Conservation (phyloP, 768 basidiomycete genomes). For the Lactarius sanguifluus region DNA sequence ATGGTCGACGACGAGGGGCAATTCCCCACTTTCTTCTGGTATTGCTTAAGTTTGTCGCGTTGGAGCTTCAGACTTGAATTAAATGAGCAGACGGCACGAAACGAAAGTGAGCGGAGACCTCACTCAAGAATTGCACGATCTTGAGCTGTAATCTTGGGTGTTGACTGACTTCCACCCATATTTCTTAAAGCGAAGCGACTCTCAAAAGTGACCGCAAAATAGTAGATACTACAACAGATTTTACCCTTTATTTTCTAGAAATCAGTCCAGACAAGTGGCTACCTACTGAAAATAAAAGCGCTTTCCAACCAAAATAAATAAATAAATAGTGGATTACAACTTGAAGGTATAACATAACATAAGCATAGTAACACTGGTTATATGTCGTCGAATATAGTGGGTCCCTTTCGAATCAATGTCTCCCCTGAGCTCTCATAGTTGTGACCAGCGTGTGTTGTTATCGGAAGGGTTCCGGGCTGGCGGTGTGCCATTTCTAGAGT, state of each 20-base stretch:
- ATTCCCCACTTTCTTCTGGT: conserved; percentile 80
- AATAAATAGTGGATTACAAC: background rate
- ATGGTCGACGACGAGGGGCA: background rate
- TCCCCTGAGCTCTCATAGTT: background rate
- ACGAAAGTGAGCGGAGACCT: conserved; percentile 36
- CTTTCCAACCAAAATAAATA: too few relatives aligned
- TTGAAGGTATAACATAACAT: too few relatives aligned
- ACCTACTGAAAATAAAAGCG: too few relatives aligned
- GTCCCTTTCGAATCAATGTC: background rate
- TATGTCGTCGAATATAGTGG: background rate
- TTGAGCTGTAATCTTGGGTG: conserved; percentile 87
- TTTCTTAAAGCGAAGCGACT: background rate
- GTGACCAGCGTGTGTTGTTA: background rate
- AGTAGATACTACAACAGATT: too few relatives aligned
- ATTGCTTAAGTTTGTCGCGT: conserved; percentile 92
- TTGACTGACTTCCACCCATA: conserved; percentile 74
- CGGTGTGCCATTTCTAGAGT: background rate
- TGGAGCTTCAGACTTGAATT: conserved; percentile 83
- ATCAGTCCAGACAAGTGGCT: too few relatives aligned
- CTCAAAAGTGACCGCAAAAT: background rate
- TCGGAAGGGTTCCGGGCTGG: background rate
- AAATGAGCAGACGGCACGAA: conserved; percentile 27
- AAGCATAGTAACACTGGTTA: background rate
- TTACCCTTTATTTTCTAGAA: too few relatives aligned
- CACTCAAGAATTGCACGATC: conserved; percentile 96